These are phyloP conservation scores for Podospora conica DNA, from an alignment of 495 filamentous ascomycete species.

Conservation along the genomic window DNA sequence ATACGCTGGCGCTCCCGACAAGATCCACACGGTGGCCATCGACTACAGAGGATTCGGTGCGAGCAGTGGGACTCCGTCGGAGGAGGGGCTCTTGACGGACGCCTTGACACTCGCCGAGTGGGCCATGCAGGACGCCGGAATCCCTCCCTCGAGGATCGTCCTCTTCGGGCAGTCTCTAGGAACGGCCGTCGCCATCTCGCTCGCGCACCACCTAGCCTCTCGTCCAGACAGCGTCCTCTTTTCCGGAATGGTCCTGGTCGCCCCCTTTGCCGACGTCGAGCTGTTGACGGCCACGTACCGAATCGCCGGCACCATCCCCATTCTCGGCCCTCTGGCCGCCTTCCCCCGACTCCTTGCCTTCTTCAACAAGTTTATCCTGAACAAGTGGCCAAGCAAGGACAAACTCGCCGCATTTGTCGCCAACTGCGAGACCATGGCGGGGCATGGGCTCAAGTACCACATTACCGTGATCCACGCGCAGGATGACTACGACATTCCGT, in stretches of 20 bases:
- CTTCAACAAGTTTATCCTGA: slow-evolving; percentile 37
- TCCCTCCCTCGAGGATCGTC: slow-evolving; percentile 66
- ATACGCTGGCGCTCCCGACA: slow-evolving; percentile 48
- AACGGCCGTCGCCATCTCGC: slow-evolving; percentile 68
- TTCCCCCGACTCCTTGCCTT: slow-evolving; percentile 38
- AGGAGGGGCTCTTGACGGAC: slow-evolving; percentile 75
- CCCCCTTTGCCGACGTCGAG: slow-evolving; percentile 68
- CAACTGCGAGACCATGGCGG: slow-evolving; percentile 29
- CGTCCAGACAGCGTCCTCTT: slow-evolving; percentile 39
- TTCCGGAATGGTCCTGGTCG: slow-evolving; percentile 66
- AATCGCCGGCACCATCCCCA: slow-evolving; percentile 64
- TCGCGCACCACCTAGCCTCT: slow-evolving; percentile 37
- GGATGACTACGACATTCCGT: slow-evolving; percentile 71
- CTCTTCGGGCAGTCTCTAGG: slow-evolving; percentile 81
- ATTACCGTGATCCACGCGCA: slow-evolving; percentile 64
- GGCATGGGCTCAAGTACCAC: slow-evolving; percentile 36
- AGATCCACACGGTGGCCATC: slow-evolving; percentile 54
- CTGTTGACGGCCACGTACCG: slow-evolving; percentile 56
- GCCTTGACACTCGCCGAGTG: slow-evolving; percentile 64
- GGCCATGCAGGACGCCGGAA: slow-evolving; percentile 54
- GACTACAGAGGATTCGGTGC: slow-evolving; percentile 87
- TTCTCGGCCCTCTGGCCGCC: slow-evolving; percentile 62
- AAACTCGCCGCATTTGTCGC: slow-evolving; percentile 41
- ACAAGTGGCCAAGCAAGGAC: slow-evolving; percentile 44
- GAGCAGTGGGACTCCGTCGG: slow-evolving; percentile 70